These are phyloP conservation scores for Sporothrix curviconia DNA, from an alignment of 2,329 filamentous ascomycete genomes.

Conservation along the genomic window DNA sequence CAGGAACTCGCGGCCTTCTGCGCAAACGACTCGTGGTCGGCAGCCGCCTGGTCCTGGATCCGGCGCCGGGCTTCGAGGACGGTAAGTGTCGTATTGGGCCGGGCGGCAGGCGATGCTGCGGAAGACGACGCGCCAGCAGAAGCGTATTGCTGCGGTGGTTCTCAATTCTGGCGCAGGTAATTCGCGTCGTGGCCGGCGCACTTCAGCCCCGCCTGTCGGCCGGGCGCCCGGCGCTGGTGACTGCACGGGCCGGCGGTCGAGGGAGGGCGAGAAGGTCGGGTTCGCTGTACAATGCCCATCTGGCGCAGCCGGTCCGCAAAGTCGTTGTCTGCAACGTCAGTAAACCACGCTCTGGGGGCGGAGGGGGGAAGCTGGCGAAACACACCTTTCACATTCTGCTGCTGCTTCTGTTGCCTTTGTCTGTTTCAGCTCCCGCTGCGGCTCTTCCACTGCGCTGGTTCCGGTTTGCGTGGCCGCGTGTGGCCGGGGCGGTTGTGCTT, in stretches of 20 bases:
- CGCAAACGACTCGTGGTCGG: slow-evolving; percentile 28
- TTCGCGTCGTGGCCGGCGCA: slow-evolving; percentile 15
- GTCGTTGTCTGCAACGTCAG: slow-evolving; percentile 27
- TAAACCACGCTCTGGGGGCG: slow-evolving; percentile 29
- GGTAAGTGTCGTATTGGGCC: slow-evolving; percentile 40
- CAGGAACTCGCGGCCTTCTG: slow-evolving; percentile 37
- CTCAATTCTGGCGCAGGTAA: slow-evolving; percentile 17
- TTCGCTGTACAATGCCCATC: slow-evolving; percentile 51
- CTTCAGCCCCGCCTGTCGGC: background rate
- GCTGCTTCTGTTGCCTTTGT: background rate
- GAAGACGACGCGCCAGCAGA: slow-evolving; percentile 15
- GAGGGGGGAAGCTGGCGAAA: background rate
- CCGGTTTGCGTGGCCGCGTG: background rate
- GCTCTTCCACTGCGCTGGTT: no score
- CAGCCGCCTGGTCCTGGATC: slow-evolving; percentile 37
- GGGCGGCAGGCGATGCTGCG: slow-evolving; percentile 23
- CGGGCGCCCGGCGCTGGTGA: background rate
- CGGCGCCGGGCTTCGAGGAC: slow-evolving; percentile 43
- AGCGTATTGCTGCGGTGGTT: slow-evolving; percentile 10
- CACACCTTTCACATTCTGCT: slow-evolving; percentile 15
- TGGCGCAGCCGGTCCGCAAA: slow-evolving; percentile 47
- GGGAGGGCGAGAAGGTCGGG: slow-evolving; percentile 46
- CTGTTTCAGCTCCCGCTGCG: background rate
- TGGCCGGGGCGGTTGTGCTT: no score
- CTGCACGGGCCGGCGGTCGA: slow-evolving; percentile 33